phyloP scores from a whole-genome alignment of 805 yeast species.

The Yarrowia sp. region DNA sequence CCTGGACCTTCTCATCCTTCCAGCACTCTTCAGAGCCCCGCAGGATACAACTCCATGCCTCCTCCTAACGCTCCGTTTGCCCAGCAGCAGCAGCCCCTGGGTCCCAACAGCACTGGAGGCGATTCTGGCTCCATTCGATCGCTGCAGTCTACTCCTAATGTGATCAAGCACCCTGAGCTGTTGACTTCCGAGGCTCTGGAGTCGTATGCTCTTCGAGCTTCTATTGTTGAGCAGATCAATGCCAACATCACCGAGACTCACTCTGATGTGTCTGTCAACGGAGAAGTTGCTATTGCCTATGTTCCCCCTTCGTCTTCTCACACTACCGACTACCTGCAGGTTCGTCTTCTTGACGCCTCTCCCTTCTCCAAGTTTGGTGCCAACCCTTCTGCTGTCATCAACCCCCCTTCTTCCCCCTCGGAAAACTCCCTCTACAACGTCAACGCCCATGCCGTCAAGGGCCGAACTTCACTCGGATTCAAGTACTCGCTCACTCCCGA shows the following conservation, averaged over 20 bases:
- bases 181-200: constrained; percentile 33
- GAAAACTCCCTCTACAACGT: constrained; percentile 27
- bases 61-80: constrained; percentile 28
- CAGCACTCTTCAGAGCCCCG: background rate
- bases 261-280: constrained; percentile 61
- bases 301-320: constrained; percentile 32
- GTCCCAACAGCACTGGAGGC: constrained; percentile 18
- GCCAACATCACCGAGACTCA: constrained; percentile 74
- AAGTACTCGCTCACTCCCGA: constrained; percentile 60
- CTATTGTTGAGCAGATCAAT: constrained; percentile 80
- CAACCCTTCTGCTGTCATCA: constrained; percentile 55
- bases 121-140: constrained; percentile 35
- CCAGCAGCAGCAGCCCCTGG: constrained; percentile 22
- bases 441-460: constrained; percentile 19
- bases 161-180: constrained; percentile 35
- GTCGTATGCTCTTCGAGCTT: constrained; percentile 52
- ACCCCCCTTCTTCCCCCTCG: constrained; percentile 35
- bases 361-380: constrained; percentile 41
- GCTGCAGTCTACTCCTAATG: constrained; percentile 29
- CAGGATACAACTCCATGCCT: constrained; percentile 5
- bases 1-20: background rate
- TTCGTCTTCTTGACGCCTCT: background rate
- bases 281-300: constrained; percentile 84
- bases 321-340: constrained; percentile 8
- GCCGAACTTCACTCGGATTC: constrained; percentile 64